Base-by-base conservation (phyloP, 2,329 filamentous ascomycete species). In the Ustulina deusta region DNA sequence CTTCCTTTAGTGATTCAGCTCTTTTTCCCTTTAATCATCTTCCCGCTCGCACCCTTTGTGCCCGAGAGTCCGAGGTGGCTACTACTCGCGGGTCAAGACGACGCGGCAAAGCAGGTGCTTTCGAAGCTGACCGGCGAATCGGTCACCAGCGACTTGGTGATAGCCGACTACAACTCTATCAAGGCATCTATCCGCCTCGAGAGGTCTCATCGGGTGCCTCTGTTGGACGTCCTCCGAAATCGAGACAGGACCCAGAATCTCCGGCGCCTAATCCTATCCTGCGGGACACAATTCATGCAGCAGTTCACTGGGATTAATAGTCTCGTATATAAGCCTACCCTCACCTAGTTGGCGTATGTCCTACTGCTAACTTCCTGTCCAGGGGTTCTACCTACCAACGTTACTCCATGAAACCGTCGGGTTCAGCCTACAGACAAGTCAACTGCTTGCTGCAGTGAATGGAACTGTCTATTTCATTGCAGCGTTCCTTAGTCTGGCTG, bases 331-430 rank as follows among this genome's bases (percentile, higher is more conserved):
- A 13, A 11, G 17, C 44, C 22, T 15, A 9, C 17, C 17, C 9
- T 44, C 13, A 25, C 11, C 10, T 9, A 34, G 29, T 22, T 15
- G 10, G 29, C 4, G 2, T 17, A 22, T 32, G 15, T 32, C 20
- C 83, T 36, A 34, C 20, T 15, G n/a, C 69, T 71, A 58, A 75
- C 54, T 15, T 51, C 5, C 22, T 13, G 7, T 9, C 0, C 6
- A 42, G 69, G 81, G 81, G 3, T 83, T 82, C 67, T 83, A 83
- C 63, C 77, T 89, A 0, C 87, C 87, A 0, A 87, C 85, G 0
- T 81, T 90, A 0, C 75, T 90, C 1, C 86, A 86, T 61, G 75
- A 85, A 52, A 86, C 82, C 6, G 86, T 90, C 7, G 86, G 87
- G 0, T 81, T 89, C 29, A 34, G 36, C 27, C 52, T 69, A n/a